A percentile compares a stretch with the other conserved stretches of the same genome.
Conservation (phyloP, 2,329 filamentous ascomycete genomes). For the Colletotrichum cordylinicola region DNA sequence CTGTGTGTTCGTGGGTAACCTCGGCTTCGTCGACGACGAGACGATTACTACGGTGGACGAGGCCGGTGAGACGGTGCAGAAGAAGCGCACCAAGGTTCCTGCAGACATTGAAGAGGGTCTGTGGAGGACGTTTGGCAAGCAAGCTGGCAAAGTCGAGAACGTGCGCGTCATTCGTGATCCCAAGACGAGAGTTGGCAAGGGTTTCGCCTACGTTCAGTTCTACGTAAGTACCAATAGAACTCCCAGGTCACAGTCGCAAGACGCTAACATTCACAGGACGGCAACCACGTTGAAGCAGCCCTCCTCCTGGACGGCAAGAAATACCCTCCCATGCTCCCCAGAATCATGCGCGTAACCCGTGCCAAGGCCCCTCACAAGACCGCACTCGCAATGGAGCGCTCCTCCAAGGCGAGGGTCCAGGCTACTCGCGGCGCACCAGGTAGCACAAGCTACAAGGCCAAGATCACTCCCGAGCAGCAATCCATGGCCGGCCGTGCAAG, state of each 20-base stretch:
- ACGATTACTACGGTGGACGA: slow-evolving; percentile 70
- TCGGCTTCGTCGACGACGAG: slow-evolving; percentile 95
- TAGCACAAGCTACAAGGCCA: slow-evolving; percentile 68
- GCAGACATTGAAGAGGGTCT: slow-evolving; percentile 92
- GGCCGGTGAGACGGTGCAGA: slow-evolving; percentile 70
- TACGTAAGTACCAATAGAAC: slow-evolving; percentile 53
- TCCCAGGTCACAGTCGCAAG: not conserved
- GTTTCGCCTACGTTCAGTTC: slow-evolving; percentile 98
- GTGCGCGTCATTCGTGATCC: slow-evolving; percentile 91
- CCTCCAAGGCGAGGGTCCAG: slow-evolving; percentile 45
- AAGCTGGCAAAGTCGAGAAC: slow-evolving; percentile 83
- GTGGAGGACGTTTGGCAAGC: slow-evolving; percentile 79
- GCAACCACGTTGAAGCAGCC: slow-evolving; percentile 88
- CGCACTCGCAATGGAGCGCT: slow-evolving; percentile 53
- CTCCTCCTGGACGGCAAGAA: slow-evolving; percentile 88
- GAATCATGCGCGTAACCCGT: slow-evolving; percentile 82
- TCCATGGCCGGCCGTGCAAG: slow-evolving; percentile 75
- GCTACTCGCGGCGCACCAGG: slow-evolving; percentile 25
- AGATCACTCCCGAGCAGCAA: slow-evolving; percentile 72
- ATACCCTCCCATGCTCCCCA: slow-evolving; percentile 92
- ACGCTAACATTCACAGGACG: slow-evolving; percentile 58
- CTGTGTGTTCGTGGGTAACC: slow-evolving; percentile 95
- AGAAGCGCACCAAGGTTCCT: slow-evolving; percentile 76
- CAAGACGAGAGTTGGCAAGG: slow-evolving; percentile 92
- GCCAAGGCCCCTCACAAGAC: slow-evolving; percentile 78